Evolutionary conservation across 352 stramenopile species (phyloP).

Genomic region (Globisporangium megalacanthum): DNA sequence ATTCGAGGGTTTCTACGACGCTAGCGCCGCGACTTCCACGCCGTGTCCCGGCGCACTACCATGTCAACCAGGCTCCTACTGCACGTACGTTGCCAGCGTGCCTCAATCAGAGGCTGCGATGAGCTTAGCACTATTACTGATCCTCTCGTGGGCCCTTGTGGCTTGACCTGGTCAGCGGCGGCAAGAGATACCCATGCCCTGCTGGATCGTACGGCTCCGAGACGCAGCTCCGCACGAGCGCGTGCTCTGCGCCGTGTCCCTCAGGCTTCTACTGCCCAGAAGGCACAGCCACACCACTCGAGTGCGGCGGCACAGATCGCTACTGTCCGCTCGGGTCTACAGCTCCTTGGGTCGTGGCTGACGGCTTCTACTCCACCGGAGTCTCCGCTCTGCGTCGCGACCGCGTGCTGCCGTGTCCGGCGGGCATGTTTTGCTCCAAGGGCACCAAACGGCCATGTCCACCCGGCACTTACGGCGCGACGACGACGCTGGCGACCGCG

Average conservation of each 20-base stretch:
- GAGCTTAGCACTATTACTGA: not conserved
- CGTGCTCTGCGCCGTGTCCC: slow-evolving; percentile 55
- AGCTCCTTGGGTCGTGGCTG: slow-evolving; percentile 19
- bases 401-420: slow-evolving; percentile 31
- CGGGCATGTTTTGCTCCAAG: slow-evolving; percentile 51
- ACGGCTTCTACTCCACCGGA: slow-evolving; percentile 43
- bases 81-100: slow-evolving; percentile 31
- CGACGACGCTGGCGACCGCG: slow-evolving; percentile 13
- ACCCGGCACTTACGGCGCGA: slow-evolving; percentile 40
- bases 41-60: slow-evolving; percentile 33
- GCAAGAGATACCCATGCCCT: slow-evolving; percentile 35
- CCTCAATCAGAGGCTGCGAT: not conserved
- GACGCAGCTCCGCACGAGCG: slow-evolving; percentile 22
- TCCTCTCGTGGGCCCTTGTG: not conserved
- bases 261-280: slow-evolving; percentile 57
- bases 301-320: slow-evolving; percentile 32
- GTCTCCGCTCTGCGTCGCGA: slow-evolving; percentile 19
- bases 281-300: slow-evolving; percentile 25
- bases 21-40: slow-evolving; percentile 26
- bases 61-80: slow-evolving; percentile 52
- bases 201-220: slow-evolving; percentile 54
- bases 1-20: slow-evolving; percentile 50
- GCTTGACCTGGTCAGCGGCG: slow-evolving; percentile 18
- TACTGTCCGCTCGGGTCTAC: slow-evolving; percentile 63
- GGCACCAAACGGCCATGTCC: slow-evolving; percentile 42